A percentile compares a stretch with the other conserved stretches of the same genome.
Evolutionary conservation across 306 rosid genomes (phyloP).

Genomic region (Corylus americana): DNA sequence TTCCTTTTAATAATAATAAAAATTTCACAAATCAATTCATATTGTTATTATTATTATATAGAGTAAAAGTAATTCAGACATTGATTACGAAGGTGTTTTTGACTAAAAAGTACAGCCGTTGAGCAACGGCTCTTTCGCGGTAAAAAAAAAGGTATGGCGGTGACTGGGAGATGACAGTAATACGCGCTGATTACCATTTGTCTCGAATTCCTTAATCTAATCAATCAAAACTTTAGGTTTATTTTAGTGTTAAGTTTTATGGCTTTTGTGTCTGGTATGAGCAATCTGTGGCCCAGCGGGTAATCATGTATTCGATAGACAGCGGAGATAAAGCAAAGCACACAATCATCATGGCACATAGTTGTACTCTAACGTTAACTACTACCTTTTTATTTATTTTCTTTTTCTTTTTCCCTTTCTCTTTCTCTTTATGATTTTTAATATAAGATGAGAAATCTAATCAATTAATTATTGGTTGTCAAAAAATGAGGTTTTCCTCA

Average conservation of each 20-base stretch:
- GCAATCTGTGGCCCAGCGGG: constrained; percentile 43
- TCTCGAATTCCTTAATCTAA: not conserved
- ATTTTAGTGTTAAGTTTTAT: constrained; percentile 1
- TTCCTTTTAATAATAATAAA: too few relatives aligned
- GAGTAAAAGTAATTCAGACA: too few relatives aligned
- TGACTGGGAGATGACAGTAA: not conserved
- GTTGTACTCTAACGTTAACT: constrained; percentile 43
- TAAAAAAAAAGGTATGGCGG: constrained; percentile 17
- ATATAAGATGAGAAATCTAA: constrained; percentile 22
- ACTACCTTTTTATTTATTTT: not conserved
- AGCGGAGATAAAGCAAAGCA: constrained; percentile 46
- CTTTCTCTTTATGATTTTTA: constrained; percentile 28
- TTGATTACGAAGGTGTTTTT: too few relatives aligned
- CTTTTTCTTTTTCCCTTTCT: not conserved
- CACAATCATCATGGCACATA: constrained; percentile 47
- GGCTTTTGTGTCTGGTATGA: constrained; percentile 23
- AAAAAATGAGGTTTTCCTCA: constrained; percentile 38
- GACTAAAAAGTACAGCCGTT: constrained; percentile 20
- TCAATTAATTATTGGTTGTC: constrained; percentile 50
- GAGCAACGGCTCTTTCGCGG: constrained; percentile 51
- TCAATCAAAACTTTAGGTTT: constrained; percentile 1
- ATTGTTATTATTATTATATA: too few relatives aligned
- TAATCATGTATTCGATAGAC: constrained; percentile 54
- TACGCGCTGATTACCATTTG: not conserved
- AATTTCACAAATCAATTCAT: too few relatives aligned